A percentile compares a stretch with the other conserved stretches of the same genome.
Conservation (phyloP, 2,329 filamentous ascomycete genomes). For the Neospermospora avenae region DNA sequence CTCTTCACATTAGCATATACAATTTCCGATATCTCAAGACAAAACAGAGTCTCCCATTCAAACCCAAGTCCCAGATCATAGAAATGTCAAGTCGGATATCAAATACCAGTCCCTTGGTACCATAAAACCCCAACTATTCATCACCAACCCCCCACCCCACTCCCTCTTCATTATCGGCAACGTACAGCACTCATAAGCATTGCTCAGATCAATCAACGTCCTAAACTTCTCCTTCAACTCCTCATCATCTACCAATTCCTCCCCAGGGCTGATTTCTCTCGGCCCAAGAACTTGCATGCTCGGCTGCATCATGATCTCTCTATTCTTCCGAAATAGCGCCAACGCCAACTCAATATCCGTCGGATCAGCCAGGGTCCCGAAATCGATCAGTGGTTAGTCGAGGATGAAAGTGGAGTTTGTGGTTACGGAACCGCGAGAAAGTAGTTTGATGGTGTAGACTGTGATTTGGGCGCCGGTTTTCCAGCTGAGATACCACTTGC, state of each 20-base stretch:
- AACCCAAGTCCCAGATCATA: too few species aligned
- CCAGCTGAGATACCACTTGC: constrained; percentile 13
- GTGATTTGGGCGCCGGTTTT: constrained; percentile 16
- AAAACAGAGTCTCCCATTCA: too few species aligned
- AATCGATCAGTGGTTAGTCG: constrained; percentile 35
- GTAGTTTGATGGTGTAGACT: constrained; percentile 26
- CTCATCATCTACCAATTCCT: constrained; percentile 66
- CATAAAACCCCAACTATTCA: constrained; percentile 35
- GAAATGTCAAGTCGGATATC: too few species aligned
- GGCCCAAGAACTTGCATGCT: constrained; percentile 34
- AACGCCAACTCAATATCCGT: constrained; percentile 36
- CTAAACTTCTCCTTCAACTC: constrained; percentile 72
- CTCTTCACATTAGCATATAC: too few species aligned
- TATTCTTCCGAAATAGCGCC: constrained; percentile 12
- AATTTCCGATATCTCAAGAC: too few species aligned
- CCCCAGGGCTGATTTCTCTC: constrained; percentile 35
- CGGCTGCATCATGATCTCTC: constrained; percentile 30
- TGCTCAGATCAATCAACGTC: constrained; percentile 57
- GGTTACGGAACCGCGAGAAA: constrained; percentile 37
- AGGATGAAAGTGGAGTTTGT: constrained; percentile 29
- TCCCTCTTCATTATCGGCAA: constrained; percentile 23
- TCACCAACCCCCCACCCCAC: constrained; percentile 38
- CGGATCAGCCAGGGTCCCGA: constrained; percentile 37
- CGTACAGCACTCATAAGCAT: constrained; percentile 39
- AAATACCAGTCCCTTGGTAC: constrained; percentile 30